Evolutionary conservation across 148 eudicot species (phyloP), one percentile per base, ranked within the genome.

Genomic region (Vaccinium macrocarpon): DNA sequence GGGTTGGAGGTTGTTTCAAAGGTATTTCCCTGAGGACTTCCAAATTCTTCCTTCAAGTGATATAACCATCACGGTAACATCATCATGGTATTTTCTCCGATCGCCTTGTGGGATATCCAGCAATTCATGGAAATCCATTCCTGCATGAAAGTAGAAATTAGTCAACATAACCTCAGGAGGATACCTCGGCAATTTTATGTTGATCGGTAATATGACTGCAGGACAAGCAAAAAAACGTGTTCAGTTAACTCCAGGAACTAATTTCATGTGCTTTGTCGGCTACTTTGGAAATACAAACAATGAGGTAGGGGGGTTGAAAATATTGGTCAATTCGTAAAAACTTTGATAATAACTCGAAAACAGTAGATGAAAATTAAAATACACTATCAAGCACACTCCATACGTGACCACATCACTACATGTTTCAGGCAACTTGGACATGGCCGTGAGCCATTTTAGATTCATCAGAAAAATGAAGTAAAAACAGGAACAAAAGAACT

Each of bases 1-100:
- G 49, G 42, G 49, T 42, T 15, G 70, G 78, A 51, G 84, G 42
- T 23, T 66, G 76, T 85, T 50, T 93, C 87, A 97, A 12, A 93
- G 92, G 89, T 95, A 97, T 85, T 97, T 95, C 80, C 99, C 99
- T 6, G 99, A 97, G 38, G 99, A 97, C 89, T 97, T 97, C 99
- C 99, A 97, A 55, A 97, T 97, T 87, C 98, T 90, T 78, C 99
- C 99, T 92, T 97, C 99, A 57, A 97, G 96, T 38, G 99, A 97
- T 35, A 97, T 87, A 85, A 97, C 95, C 99, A 97, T 97, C 57
- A 97, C 98, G 7, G 99, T 97, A 81, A 97, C 99, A 90, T 97
- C 99, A 79, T 97, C 99, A 84, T 97, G 99, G 90, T 95, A 97
- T 85, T 95, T 97, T 84, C 99, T 88, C 5, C 99, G 92, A 88